Evolutionary conservation across 2,329 filamentous ascomycete species (phyloP), one percentile per base, ranked within the genome.

Genomic region (Fusarium nodosum): DNA sequence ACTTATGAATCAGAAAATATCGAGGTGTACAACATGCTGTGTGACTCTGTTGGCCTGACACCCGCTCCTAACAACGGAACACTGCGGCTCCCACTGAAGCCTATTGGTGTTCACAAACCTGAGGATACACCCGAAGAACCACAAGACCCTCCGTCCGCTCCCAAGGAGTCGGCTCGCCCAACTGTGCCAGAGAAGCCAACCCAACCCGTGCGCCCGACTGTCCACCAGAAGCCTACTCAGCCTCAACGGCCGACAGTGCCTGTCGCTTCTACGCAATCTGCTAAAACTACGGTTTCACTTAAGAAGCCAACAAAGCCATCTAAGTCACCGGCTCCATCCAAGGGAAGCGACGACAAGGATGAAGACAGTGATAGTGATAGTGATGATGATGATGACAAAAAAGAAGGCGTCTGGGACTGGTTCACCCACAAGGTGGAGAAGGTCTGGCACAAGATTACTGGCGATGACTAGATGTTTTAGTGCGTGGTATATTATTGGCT

Each of bases 1-100:
- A 80, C 76, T 68, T 13, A 8, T 72, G 93, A 92, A 97, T 28
- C 72, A 95, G 92, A 97, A 87, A 98, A 98, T 70, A 94, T 89
- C 62, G 92, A 97, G 75, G 92, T 98, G 11, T 98, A 98, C 81
- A 97, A 97, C 75, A 93, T 98, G 66, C 81, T 98, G 45, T 97
- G 95, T 77, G 94, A 97, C 79, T 94, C 93, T 1, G 81, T 98
- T 28, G 90, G 91, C 15, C 82, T 98, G 60, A 78, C 77, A 5
- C 92, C 94, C 0, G 85, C 85, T 56, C 88, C 92, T 1, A 97
- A 97, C 77, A 98, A 98, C 76, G 95, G 95, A 51, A 97, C 94
- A 0, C 81, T 97, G 8, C 85, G 90, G 13, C 84, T 95, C 15
- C 92, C 92, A 0, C 80, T 95, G 26, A 85, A 84, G 60, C 83